phyloP scores from a whole-genome alignment of 768 basidiomycete species.

The Auriscalpium orientale region DNA sequence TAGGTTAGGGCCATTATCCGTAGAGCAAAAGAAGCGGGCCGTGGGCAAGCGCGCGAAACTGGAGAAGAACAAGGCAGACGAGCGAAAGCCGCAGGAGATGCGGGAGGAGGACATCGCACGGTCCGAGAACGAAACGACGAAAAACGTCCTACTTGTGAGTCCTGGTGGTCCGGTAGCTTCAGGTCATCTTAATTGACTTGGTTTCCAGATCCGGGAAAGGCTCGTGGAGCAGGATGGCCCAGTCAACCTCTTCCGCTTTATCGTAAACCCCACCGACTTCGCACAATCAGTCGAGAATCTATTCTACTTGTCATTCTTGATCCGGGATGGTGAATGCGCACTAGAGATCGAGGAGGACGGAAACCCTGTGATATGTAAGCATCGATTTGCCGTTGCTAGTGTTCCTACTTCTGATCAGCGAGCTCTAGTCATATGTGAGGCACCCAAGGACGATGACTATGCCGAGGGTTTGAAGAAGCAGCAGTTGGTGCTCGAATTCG shows the following conservation, averaged over 20 bases:
- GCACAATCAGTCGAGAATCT: constrained; percentile 95
- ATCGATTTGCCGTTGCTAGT: background rate
- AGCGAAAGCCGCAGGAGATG: constrained; percentile 70
- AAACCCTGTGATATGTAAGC: constrained; percentile 70
- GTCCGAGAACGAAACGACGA: constrained; percentile 83
- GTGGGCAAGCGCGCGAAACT: constrained; percentile 53
- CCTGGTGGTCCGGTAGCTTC: background rate
- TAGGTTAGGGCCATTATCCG: constrained; percentile 87
- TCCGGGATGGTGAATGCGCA: constrained; percentile 76
- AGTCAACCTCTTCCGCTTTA: constrained; percentile 79
- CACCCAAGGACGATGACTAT: constrained; percentile 59
- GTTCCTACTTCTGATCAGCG: background rate
- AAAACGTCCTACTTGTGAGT: constrained; percentile 70
- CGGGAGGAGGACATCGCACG: constrained; percentile 76
- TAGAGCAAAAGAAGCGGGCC: constrained; percentile 76
- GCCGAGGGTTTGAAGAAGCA: constrained; percentile 57
- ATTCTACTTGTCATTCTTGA: constrained; percentile 91
- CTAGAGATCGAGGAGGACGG: constrained; percentile 61
- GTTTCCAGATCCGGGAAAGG: constrained; percentile 50
- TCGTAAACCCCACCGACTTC: constrained; percentile 86
- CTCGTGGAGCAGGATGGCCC: constrained; percentile 39
- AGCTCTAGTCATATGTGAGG: constrained; percentile 50
- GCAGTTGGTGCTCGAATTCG: constrained; percentile 89
- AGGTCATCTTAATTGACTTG: background rate
- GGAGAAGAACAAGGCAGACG: constrained; percentile 65